Conservation (phyloP, 1,139 yeast genomes). For the Kodamaea derodonti region DNA sequence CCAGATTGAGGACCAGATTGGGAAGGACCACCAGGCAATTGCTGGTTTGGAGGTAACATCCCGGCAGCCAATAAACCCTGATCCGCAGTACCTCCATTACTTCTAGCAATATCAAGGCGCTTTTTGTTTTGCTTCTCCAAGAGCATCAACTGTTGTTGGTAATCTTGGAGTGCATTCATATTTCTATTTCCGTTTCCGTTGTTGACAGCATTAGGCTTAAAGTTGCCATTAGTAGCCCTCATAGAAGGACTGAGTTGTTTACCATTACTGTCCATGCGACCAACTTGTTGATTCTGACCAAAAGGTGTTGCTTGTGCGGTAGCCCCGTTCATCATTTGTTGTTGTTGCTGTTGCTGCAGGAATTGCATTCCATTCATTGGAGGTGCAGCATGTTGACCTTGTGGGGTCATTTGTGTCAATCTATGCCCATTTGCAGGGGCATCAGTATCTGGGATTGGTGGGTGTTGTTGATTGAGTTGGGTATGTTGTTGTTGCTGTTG, state of each 20-base stretch:
- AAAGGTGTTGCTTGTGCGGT: slow-evolving; percentile 9
- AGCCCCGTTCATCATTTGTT: slow-evolving; percentile 11
- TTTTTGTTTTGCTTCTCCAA: slow-evolving; percentile 70
- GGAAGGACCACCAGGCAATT: slow-evolving; percentile 6
- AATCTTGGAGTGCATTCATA: slow-evolving; percentile 57
- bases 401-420: slow-evolving; percentile 19
- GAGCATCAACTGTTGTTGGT: slow-evolving; percentile 70
- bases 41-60: slow-evolving; percentile 18
- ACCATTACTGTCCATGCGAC: slow-evolving; percentile 4
- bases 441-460: slow-evolving; percentile 12
- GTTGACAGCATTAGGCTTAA: slow-evolving; percentile 4
- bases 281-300: slow-evolving; percentile 9
- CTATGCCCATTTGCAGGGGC: slow-evolving; percentile 21
- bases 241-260: slow-evolving; percentile 2
- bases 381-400: slow-evolving; percentile 16
- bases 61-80: slow-evolving; percentile 16
- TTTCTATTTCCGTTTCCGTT: slow-evolving; percentile 20
- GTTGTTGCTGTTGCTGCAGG: slow-evolving; percentile 15
- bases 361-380: slow-evolving; percentile 15
- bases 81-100: slow-evolving; percentile 22
- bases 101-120: slow-evolving; percentile 50
- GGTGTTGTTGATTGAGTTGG: neutral
- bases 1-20: slow-evolving; percentile 5
- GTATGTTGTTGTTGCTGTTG: slow-evolving; percentile 12
- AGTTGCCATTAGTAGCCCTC: slow-evolving; percentile 8